These are phyloP conservation scores for Hypoxylon trugodes DNA, from an alignment of 495 filamentous ascomycete genomes.

Conservation along the genomic window DNA sequence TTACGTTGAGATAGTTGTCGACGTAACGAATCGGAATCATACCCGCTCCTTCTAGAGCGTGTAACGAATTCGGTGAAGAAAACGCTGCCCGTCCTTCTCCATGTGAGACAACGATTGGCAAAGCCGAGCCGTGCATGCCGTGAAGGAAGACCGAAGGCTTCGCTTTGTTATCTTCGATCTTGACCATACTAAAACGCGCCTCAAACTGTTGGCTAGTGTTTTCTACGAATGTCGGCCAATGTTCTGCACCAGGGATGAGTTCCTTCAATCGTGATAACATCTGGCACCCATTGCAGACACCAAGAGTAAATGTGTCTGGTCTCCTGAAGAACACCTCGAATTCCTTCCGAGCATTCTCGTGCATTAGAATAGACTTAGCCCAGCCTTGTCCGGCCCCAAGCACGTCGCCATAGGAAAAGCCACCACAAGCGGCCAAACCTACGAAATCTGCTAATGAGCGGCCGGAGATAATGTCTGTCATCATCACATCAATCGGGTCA, in stretches of 20 bases:
- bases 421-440: slow-evolving; percentile 92
- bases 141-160: slow-evolving; percentile 86
- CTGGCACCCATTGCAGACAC: slow-evolving; percentile 98
- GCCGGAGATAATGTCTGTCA: slow-evolving; percentile 89
- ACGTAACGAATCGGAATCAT: slow-evolving; percentile 82
- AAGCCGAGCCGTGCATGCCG: slow-evolving; percentile 83
- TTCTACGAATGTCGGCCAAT: slow-evolving; percentile 88
- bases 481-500: slow-evolving; percentile 91
- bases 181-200: slow-evolving; percentile 87
- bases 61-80: slow-evolving; percentile 55
- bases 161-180: slow-evolving; percentile 68
- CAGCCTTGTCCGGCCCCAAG: slow-evolving; percentile 94
- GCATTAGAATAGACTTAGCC: slow-evolving; percentile 92
- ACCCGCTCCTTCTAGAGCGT: slow-evolving; percentile 66
- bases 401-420: slow-evolving; percentile 97
- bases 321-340: slow-evolving; percentile 89
- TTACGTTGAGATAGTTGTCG: slow-evolving; percentile 77
- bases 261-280: slow-evolving; percentile 86
- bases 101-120: slow-evolving; percentile 91
- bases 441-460: slow-evolving; percentile 81
- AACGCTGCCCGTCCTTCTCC: slow-evolving; percentile 91
- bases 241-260: slow-evolving; percentile 82
- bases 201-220: slow-evolving; percentile 94
- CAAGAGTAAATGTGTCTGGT: slow-evolving; percentile 88
- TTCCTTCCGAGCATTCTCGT: slow-evolving; percentile 76